phyloP scores from a whole-genome alignment of 164 flowering plant species.

The Piper longum region DNA sequence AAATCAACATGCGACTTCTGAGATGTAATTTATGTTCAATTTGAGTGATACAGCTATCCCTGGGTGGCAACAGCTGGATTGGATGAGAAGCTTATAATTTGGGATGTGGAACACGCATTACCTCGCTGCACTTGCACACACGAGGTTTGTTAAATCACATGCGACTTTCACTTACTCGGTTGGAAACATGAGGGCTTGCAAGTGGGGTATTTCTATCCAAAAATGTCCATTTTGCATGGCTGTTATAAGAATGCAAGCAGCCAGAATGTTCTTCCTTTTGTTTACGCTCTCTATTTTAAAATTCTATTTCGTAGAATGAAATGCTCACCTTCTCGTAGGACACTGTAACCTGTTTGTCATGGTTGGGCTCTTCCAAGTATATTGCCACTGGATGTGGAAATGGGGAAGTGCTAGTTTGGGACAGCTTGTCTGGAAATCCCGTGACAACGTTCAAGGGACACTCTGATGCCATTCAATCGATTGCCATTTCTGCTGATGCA shows the following conservation, averaged over 20 bases:
- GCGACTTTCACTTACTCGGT: too few species aligned
- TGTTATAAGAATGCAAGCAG: too few species aligned
- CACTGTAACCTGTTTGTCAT: conserved; percentile 58
- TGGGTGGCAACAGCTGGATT: conserved; percentile 81
- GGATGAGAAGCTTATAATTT: conserved; percentile 70
- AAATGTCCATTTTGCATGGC: neutral
- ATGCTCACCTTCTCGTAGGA: conserved; percentile 29
- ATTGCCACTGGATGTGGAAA: conserved; percentile 66
- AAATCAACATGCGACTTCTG: too few species aligned
- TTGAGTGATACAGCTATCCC: conserved; percentile 25
- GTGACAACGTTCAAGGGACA: conserved; percentile 58
- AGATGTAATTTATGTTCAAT: neutral
- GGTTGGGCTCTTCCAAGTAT: conserved; percentile 55
- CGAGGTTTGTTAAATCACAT: conserved; percentile 30
- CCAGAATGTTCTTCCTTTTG: neutral
- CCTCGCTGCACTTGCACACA: conserved; percentile 62
- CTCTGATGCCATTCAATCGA: conserved; percentile 41
- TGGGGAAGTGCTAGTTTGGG: conserved; percentile 78
- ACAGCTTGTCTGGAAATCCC: conserved; percentile 66
- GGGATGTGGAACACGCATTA: conserved; percentile 65
- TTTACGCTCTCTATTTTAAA: neutral
- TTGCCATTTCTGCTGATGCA: conserved; percentile 36
- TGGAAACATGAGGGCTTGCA: too few species aligned
- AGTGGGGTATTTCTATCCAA: neutral
- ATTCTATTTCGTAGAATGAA: neutral